Evolutionary conservation across 345 rosid species (phyloP), one percentile per base, ranked within the genome.

Genomic region (Geranium rotundifolium): DNA sequence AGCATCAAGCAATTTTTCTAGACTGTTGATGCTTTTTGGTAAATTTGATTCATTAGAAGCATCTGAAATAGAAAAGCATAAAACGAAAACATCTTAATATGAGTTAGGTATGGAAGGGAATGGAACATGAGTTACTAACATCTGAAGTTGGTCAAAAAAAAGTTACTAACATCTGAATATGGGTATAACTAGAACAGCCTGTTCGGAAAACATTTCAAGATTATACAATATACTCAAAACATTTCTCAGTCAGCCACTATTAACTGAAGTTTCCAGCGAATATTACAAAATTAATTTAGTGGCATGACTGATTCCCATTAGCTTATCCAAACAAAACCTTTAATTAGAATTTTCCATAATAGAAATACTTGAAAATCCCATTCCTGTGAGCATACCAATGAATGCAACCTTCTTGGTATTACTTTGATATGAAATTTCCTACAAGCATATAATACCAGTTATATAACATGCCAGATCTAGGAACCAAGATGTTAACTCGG

Each of bases 1-100:
- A 70, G 96, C 96, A 73, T 87, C 65, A 67, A 92, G 95, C 76
- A 92, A 70, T n/a, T 73, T 69, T 82, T 92, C 98, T 34, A 92
- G 90, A 76, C 95, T 87, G 62, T 92, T 92, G 69, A 92, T 87
- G 88, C 84, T 77, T 75, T 73, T 87, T 13, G 93, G 71, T 77
- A 92, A 80, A 79, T 73, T 85, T 62, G 65, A 82, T 71, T 67
- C 70, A 61, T 74, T 80, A 64, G 93, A 85, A 67, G 96, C 86
- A 75, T 91, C 98, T 92, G 95, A 70, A 79, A 80, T 49, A 54
- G 34, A 64, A 64, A 56, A 23, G 46, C 19, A 29, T 64, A 56
- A 67, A 23, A 23, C 27, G 27, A 23, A 23, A 23, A 23, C 27
- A 23, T 23, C 27, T 23, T 23, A 23, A 23, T 23, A 69, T 59